Base-by-base conservation (phyloP, 495 filamentous ascomycete genomes). In the Aspergillus sclerotiicarbonarius region DNA sequence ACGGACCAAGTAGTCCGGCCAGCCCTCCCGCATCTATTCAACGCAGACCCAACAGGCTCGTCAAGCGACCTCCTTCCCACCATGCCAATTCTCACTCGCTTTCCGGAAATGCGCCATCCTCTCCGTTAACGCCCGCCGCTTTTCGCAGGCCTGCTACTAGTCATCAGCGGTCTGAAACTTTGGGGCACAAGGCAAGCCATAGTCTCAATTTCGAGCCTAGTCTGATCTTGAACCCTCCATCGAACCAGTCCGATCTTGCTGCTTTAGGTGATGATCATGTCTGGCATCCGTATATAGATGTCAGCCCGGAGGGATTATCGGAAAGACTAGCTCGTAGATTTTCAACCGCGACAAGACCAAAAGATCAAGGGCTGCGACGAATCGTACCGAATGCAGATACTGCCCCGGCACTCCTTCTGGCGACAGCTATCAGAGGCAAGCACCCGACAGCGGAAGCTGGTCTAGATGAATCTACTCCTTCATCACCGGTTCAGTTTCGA, bases 71-170 rank as follows among this genome's bases (percentile, higher is more conserved):
- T 45, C 79, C 85, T 12, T 89, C 92, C 45, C 78, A 85, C 32
- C 79, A 80, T 57, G 76, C 69, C 67, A 68, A 72, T 74, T 57
- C 65, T 53, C 55, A 75, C 64, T 61, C 67, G 54, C 50, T 68
- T 44, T 59, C 65, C 54, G 39, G 64, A 46, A 61, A 62, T 43
- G 63, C 68, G 9, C 54, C 66, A 10, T 59, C 69, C 46, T 82
- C 83, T 45, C 76, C 84, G 16, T 79, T 84, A 59, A 67, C 84
- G 53, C 72, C 83, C 13, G 82, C 21, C 41, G 31, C 80, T 6
- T 75, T 92, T 49, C 82, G 89, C 54, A 79, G 91, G 66, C 91
- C 91, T 19, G 91, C 89, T 16, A 95, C 92, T 16, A 95, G 91
- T 70, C 87, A 95, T 72, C 91, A 96, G 70, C 80, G 90, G 57